phyloP scores from a whole-genome alignment of 2,329 filamentous ascomycete species.

The Diaporthe citrichinensis region DNA sequence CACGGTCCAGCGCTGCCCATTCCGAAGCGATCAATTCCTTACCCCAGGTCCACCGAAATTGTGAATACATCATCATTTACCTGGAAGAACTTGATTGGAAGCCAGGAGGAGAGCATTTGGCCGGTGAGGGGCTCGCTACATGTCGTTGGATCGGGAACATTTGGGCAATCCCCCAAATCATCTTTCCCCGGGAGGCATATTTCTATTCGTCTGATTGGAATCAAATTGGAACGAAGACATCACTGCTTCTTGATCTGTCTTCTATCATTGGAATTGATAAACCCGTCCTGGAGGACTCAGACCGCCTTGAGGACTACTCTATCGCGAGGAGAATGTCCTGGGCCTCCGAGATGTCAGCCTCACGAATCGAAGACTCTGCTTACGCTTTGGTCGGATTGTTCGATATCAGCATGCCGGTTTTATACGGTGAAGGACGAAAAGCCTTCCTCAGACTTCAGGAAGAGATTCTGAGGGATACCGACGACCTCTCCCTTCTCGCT shows the following conservation, averaged over 20 bases:
- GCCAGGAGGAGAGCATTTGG: too few species aligned
- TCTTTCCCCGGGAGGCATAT: neutral
- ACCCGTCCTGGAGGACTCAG: neutral
- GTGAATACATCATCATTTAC: slow-evolving; percentile 19
- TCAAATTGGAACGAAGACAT: neutral
- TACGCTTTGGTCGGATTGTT: slow-evolving; percentile 40
- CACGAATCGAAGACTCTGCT: slow-evolving; percentile 26
- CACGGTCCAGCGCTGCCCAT: slow-evolving; percentile 6
- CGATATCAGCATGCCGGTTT: slow-evolving; percentile 28
- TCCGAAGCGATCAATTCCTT: slow-evolving; percentile 27
- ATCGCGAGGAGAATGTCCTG: slow-evolving; percentile 26
- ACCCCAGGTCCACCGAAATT: neutral
- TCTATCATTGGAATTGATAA: neutral
- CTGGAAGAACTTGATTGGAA: neutral
- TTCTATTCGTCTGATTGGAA: neutral
- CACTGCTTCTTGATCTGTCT: neutral
- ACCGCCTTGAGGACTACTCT: slow-evolving; percentile 10
- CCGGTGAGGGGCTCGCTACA: neutral
- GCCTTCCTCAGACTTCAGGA: slow-evolving; percentile 36
- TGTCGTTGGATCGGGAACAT: slow-evolving; percentile 18
- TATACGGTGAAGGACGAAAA: slow-evolving; percentile 32
- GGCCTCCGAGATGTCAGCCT: slow-evolving; percentile 24
- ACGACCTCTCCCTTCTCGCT: slow-evolving; percentile 4
- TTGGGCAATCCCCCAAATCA: slow-evolving; percentile 16
- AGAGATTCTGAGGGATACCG: slow-evolving; percentile 34